Conservation (phyloP, 2,329 filamentous ascomycete genomes). For the Colletotrichum incanum region DNA sequence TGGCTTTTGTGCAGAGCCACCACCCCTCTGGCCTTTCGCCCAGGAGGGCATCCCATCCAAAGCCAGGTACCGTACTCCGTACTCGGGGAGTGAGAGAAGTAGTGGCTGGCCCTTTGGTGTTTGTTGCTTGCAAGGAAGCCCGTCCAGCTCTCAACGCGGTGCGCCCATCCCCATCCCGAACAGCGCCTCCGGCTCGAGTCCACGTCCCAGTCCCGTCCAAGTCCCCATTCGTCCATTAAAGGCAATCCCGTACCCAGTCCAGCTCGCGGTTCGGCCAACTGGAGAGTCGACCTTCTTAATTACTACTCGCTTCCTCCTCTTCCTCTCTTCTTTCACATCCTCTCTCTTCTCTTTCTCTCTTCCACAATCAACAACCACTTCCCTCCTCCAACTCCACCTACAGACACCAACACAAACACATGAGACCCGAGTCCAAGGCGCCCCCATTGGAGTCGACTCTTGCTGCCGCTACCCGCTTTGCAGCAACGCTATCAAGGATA, state of each 20-base stretch:
- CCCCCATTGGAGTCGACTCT: slow-evolving; percentile 11
- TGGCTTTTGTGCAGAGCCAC: slow-evolving; percentile 28
- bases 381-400: slow-evolving; percentile 15
- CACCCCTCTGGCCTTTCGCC: background rate
- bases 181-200: slow-evolving; percentile 39
- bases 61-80: background rate
- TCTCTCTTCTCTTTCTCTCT: slow-evolving; percentile 22
- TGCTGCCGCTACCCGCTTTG: slow-evolving; percentile 38
- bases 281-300: slow-evolving; percentile 38
- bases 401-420: slow-evolving; percentile 2
- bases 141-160: slow-evolving; percentile 20
- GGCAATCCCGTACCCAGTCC: slow-evolving; percentile 41
- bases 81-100: background rate
- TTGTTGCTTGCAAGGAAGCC: slow-evolving; percentile 12
- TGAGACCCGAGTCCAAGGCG: slow-evolving; percentile 8
- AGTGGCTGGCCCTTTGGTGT: slow-evolving; percentile 14
- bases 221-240: slow-evolving; percentile 43
- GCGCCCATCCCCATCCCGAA: slow-evolving; percentile 19
- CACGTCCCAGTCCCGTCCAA: slow-evolving; percentile 28
- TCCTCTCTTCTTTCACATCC: slow-evolving; percentile 3
- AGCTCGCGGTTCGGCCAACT: slow-evolving; percentile 36
- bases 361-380: background rate
- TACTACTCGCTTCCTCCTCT: slow-evolving; percentile 28
- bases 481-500: slow-evolving; percentile 27
- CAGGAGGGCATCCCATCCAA: background rate